phyloP scores from a whole-genome alignment of 352 stramenopile genomes.

The Globisporangium nunn region DNA sequence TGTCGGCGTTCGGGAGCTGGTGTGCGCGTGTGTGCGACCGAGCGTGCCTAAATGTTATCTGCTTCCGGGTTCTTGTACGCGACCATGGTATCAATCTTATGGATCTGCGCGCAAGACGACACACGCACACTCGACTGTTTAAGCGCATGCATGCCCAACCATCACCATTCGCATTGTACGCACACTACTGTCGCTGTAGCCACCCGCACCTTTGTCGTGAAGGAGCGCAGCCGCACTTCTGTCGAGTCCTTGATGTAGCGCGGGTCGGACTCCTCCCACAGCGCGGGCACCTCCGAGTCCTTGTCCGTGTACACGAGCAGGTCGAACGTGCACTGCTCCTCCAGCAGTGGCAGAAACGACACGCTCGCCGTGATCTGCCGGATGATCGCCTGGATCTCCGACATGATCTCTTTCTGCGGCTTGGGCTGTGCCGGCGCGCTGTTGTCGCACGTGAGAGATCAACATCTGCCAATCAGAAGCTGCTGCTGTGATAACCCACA shows the following conservation, averaged over 20 bases:
- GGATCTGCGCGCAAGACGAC: constrained; percentile 59
- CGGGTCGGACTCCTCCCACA: constrained; percentile 98
- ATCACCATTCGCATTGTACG: background rate
- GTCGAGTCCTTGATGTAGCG: constrained; percentile 96
- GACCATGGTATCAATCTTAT: constrained; percentile 98
- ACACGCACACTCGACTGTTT: background rate
- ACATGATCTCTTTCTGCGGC: constrained; percentile 92
- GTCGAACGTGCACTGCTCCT: constrained; percentile 98
- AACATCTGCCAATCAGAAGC: background rate
- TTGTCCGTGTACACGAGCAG: constrained; percentile 98
- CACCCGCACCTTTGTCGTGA: constrained; percentile 92
- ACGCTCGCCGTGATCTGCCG: constrained; percentile 98
- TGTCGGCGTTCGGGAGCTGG: constrained; percentile 4
- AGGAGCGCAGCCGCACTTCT: constrained; percentile 97
- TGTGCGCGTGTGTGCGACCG: background rate
- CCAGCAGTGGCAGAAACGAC: constrained; percentile 98
- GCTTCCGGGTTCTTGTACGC: constrained; percentile 92
- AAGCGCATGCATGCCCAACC: constrained; percentile 7
- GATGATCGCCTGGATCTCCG: constrained; percentile 99
- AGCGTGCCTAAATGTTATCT: constrained; percentile 44
- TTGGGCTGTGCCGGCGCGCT: constrained; percentile 42
- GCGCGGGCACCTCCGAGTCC: constrained; percentile 90
- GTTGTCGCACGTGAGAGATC: background rate
- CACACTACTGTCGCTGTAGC: no score
- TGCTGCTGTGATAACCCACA: background rate